phyloP scores from a whole-genome alignment of 805 yeast genomes.

The Saccharomycopsis capsularis region DNA sequence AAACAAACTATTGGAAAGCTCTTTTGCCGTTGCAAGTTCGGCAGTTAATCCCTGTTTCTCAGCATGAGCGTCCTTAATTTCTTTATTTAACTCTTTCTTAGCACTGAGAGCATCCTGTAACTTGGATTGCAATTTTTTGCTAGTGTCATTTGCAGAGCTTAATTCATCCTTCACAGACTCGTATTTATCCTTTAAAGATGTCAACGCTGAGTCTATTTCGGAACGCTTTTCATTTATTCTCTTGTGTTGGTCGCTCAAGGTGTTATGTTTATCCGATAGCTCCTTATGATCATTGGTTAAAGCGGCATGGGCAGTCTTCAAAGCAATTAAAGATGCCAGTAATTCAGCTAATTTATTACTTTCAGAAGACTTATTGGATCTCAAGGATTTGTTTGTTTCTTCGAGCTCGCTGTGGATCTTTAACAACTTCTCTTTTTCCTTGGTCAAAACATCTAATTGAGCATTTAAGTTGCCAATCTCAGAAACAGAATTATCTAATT shows the following conservation, averaged over 20 bases:
- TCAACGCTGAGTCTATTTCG: conserved; percentile 1
- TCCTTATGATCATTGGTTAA: conserved; percentile 30
- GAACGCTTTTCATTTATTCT: conserved; percentile 5
- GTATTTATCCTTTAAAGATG: conserved; percentile 26
- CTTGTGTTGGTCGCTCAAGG: conserved; percentile 23
- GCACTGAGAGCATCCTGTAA: neutral
- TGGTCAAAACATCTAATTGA: neutral
- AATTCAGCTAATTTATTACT: conserved; percentile 14
- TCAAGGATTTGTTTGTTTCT: conserved; percentile 1
- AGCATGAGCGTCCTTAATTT: neutral
- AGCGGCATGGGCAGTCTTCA: conserved; percentile 14
- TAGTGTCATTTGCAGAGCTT: neutral
- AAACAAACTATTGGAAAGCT: no score
- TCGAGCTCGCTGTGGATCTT: neutral
- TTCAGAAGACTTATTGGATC: conserved; percentile 7
- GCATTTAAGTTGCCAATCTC: conserved; percentile 2
- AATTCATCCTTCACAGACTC: conserved; percentile 23
- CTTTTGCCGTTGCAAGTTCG: no score
- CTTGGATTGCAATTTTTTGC: neutral
- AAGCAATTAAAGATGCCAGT: conserved; percentile 18
- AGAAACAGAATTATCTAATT: neutral
- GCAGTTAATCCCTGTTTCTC: no score
- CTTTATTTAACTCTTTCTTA: neutral
- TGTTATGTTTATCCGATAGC: conserved; percentile 26
- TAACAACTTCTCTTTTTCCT: neutral